Conservation (phyloP, 176 grass and related monocot genomes). For the Melocanna baccifera region DNA sequence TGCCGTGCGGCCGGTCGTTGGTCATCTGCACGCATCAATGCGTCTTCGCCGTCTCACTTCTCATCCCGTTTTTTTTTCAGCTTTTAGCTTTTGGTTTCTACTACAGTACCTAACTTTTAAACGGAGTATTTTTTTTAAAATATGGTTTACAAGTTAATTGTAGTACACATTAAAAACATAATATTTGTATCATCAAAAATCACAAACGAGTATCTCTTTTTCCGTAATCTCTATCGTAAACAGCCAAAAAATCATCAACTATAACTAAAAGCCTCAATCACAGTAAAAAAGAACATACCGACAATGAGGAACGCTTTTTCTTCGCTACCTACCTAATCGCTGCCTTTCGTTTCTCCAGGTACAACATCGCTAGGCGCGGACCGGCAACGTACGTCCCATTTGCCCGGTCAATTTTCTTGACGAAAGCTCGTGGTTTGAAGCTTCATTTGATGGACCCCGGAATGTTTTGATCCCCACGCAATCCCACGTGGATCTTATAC, state of each 20-base stretch:
- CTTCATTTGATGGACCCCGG: background rate
- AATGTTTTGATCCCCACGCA: background rate
- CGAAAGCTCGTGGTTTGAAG: background rate
- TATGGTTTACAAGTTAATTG: no score
- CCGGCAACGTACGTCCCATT: background rate
- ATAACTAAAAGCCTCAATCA: no score
- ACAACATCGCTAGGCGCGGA: background rate
- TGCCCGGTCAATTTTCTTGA: background rate
- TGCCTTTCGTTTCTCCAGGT: background rate
- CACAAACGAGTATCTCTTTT: no score
- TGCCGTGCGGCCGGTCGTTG: background rate
- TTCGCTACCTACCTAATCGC: background rate
- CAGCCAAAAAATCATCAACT: no score
- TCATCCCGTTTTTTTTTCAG: background rate
- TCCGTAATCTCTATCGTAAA: no score
- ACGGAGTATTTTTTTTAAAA: no score
- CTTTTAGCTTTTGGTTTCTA: no score
- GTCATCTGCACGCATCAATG: background rate
- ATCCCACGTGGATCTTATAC: background rate
- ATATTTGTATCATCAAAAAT: no score
- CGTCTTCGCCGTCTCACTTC: background rate
- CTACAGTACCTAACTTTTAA: no score
- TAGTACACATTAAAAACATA: no score
- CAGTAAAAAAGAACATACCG: no score
- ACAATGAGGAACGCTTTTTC: background rate